Base-by-base conservation (phyloP, 257 asterid species). In the Solanum bulbocastanum region DNA sequence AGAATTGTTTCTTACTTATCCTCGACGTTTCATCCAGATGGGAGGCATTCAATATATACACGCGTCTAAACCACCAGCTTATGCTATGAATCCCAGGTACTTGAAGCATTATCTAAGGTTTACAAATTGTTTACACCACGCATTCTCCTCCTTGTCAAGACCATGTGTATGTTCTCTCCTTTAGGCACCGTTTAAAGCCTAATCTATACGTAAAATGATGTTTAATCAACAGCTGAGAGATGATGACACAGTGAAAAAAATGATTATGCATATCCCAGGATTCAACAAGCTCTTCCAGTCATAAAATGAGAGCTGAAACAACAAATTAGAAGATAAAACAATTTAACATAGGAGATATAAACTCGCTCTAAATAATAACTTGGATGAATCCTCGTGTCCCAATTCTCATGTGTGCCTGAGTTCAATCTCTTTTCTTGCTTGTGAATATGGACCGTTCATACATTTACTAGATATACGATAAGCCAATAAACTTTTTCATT, bases 61-160 rank as follows among this genome's bases (percentile, higher is more conserved):
- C 35, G 30, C 30, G 15, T 83, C 74, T 71, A 12, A 14, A 33
- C 8, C 87, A 22, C 33, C 84, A 35, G 52, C 89, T 5, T 49
- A 90, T 81, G 56, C 56, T 87, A 68, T 84, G 79, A 74, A 52
- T 79, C 40, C 87, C 79, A 89, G 92, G 90, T 87, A 90, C 35
- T 30, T 22, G 42, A 52, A 44, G 37, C 27, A 5, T 23, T 27
- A 14, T 39, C 16, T 69, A 10, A 35, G 37, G 30, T 72, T 14
- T 5, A 4, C 13, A 66, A 16, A 39, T 49, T 74, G 22, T 10
- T 72, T 35, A 25, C 40, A 56, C 13, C 11, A 10, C 22, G 13
- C 15, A 0, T 30, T 72, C 22, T 37, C 62, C 58, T 78, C 62
- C 36, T 87, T 74, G 73, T 8, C 0, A 8, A 52, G 25, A 66